phyloP scores from a whole-genome alignment of 768 basidiomycete genomes.

The Pulveroboletus sp. region DNA sequence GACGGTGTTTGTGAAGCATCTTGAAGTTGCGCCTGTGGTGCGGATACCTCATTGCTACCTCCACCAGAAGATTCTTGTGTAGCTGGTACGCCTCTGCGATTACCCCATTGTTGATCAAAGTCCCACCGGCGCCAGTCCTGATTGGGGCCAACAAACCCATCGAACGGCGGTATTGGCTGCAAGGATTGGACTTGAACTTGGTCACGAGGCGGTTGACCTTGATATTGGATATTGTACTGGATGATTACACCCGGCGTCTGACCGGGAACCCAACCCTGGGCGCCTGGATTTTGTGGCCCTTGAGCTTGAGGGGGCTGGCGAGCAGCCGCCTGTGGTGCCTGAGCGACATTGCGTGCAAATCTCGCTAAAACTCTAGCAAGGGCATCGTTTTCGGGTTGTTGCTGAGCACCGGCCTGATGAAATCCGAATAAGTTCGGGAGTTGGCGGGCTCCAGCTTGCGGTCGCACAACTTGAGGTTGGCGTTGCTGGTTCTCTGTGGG shows the following conservation, averaged over 20 bases:
- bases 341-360: constrained; percentile 50
- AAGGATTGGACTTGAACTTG: constrained; percentile 29
- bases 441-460: constrained; percentile 28
- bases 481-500: constrained; percentile 31
- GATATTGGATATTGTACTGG: constrained; percentile 63
- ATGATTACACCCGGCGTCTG: constrained; percentile 48
- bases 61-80: constrained; percentile 10
- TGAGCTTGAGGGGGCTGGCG: constrained; percentile 29
- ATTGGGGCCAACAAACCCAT: constrained; percentile 61
- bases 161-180: constrained; percentile 48
- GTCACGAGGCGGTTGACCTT: constrained; percentile 34
- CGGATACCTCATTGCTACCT: background rate
- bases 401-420: constrained; percentile 29
- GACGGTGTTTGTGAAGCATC: constrained; percentile 30
- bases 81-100: constrained; percentile 7
- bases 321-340: constrained; percentile 33
- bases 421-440: constrained; percentile 28
- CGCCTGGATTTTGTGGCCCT: constrained; percentile 30
- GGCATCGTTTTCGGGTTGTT: constrained; percentile 36
- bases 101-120: constrained; percentile 31
- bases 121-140: constrained; percentile 67
- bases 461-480: constrained; percentile 22
- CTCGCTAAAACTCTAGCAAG: constrained; percentile 40
- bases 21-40: constrained; percentile 7
- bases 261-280: constrained; percentile 33